phyloP scores from a whole-genome alignment of 1,139 yeast species.

The Saccharomyces hybrid region DNA sequence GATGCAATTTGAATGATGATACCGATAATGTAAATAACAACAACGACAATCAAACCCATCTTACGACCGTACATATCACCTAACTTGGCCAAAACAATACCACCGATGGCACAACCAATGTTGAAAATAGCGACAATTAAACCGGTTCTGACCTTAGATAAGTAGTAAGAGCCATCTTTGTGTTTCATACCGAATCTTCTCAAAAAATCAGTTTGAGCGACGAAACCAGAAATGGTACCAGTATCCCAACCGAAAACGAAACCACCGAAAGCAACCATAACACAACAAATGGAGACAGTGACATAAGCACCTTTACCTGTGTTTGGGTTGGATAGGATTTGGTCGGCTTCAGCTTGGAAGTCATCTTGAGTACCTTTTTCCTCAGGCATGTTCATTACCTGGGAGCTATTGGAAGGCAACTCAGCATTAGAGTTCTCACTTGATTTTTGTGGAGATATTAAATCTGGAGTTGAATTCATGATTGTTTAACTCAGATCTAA shows the following conservation, averaged over 20 bases:
- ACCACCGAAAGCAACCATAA: slow-evolving; percentile 57
- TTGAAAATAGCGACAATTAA: slow-evolving; percentile 59
- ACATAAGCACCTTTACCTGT: slow-evolving; percentile 17
- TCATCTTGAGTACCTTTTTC: slow-evolving; percentile 17
- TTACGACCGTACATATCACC: slow-evolving; percentile 58
- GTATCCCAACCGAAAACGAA: slow-evolving; percentile 68
- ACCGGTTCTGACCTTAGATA: slow-evolving; percentile 50
- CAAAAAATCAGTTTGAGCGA: slow-evolving; percentile 58
- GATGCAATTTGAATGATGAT: slow-evolving; percentile 57
- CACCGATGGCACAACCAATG: slow-evolving; percentile 64
- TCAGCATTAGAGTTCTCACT: slow-evolving; percentile 6
- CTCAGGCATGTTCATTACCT: slow-evolving; percentile 9
- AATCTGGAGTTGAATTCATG: slow-evolving; percentile 20
- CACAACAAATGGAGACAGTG: slow-evolving; percentile 37
- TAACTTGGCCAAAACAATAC: slow-evolving; percentile 45
- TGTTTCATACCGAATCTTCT: slow-evolving; percentile 49
- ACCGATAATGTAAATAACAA: slow-evolving; percentile 55
- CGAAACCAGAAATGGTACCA: slow-evolving; percentile 69
- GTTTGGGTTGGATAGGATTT: slow-evolving; percentile 2
- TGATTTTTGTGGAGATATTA: slow-evolving; percentile 18
- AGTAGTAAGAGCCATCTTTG: slow-evolving; percentile 34
- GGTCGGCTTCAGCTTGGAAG: slow-evolving; percentile 17
- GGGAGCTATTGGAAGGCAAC: slow-evolving; percentile 15
- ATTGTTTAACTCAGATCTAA: not conserved
- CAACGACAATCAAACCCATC: slow-evolving; percentile 47